Percentiles rank a stretch among this genome's conserved stretches.
These are phyloP conservation scores for Yamadazyma conglobata DNA, from an alignment of 1,139 yeast genomes.

Conservation along the genomic window DNA sequence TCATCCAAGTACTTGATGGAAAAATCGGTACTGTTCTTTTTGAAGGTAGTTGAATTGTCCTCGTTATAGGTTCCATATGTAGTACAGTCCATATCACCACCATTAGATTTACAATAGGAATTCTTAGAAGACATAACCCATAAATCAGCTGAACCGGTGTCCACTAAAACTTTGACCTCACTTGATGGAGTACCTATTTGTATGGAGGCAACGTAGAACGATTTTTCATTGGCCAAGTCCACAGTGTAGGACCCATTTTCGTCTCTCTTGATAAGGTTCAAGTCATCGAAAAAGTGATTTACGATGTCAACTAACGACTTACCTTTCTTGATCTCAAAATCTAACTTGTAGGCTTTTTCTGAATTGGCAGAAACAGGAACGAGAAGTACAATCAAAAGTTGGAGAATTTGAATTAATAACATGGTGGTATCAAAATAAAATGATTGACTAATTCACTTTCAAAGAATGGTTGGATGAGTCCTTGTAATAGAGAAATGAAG, in stretches of 20 bases:
- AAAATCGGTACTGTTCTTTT: slow-evolving; percentile 40
- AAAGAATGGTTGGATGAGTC: not conserved
- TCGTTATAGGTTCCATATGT: slow-evolving; percentile 51
- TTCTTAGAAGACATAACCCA: slow-evolving; percentile 45
- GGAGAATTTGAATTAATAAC: slow-evolving; percentile 17
- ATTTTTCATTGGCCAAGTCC: slow-evolving; percentile 16
- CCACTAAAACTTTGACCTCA: slow-evolving; percentile 51
- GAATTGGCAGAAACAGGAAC: slow-evolving; percentile 17
- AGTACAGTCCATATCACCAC: slow-evolving; percentile 27
- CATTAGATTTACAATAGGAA: slow-evolving; percentile 20
- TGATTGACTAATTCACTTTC: not conserved
- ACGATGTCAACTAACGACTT: slow-evolving; percentile 18
- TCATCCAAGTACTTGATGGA: slow-evolving; percentile 30
- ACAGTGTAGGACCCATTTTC: slow-evolving; percentile 10
- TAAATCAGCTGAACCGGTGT: slow-evolving; percentile 68
- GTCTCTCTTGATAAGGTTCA: slow-evolving; percentile 9
- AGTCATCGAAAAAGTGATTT: slow-evolving; percentile 11
- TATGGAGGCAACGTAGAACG: slow-evolving; percentile 34
- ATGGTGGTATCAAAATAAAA: slow-evolving; percentile 2
- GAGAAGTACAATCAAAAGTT: slow-evolving; percentile 10
- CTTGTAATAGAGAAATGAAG: not conserved
- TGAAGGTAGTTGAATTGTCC: slow-evolving; percentile 41
- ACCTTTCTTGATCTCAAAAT: slow-evolving; percentile 29
- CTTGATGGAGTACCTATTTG: slow-evolving; percentile 57
- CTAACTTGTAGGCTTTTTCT: slow-evolving; percentile 22